These are phyloP conservation scores for Blastobotrys robertii DNA, from an alignment of 805 yeast genomes.

Conservation along the genomic window DNA sequence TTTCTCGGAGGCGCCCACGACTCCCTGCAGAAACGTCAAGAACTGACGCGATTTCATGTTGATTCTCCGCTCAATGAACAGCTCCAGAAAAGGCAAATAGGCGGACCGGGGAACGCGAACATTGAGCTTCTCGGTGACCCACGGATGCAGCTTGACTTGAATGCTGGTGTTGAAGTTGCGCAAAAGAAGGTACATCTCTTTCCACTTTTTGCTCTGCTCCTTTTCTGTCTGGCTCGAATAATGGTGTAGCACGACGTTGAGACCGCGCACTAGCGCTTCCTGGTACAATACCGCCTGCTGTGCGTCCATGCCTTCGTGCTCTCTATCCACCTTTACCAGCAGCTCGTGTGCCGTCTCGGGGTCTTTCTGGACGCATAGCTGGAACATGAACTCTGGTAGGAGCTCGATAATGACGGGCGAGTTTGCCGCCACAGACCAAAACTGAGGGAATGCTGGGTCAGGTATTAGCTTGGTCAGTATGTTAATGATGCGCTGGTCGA, in stretches of 20 bases:
- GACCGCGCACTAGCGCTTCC: slow-evolving; percentile 10
- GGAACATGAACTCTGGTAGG: slow-evolving; percentile 5
- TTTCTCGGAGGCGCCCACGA: slow-evolving; percentile 7
- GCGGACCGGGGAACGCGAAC: slow-evolving; percentile 7
- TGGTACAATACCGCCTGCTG: not conserved
- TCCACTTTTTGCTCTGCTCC: slow-evolving; percentile 1
- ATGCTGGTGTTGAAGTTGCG: slow-evolving; percentile 5
- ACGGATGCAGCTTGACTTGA: slow-evolving; percentile 5
- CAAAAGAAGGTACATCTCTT: slow-evolving; percentile 5
- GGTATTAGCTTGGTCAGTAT: no score
- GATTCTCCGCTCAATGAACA: slow-evolving; percentile 7
- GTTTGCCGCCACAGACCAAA: slow-evolving; percentile 7
- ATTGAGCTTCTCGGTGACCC: slow-evolving; percentile 8
- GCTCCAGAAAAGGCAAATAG: slow-evolving; percentile 7
- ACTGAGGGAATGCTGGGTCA: not conserved
- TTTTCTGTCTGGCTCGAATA: not conserved
- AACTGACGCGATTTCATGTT: slow-evolving; percentile 4
- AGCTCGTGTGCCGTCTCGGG: slow-evolving; percentile 5
- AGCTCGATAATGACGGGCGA: slow-evolving; percentile 7
- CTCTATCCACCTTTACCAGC: slow-evolving; percentile 5
- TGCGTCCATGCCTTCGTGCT: not conserved
- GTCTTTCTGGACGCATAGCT: slow-evolving; percentile 1
- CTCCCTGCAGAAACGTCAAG: slow-evolving; percentile 3
- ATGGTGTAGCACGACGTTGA: slow-evolving; percentile 9
- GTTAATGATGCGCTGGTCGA: no score